phyloP scores from a whole-genome alignment of 768 basidiomycete species.

The Serendipita sp. region DNA sequence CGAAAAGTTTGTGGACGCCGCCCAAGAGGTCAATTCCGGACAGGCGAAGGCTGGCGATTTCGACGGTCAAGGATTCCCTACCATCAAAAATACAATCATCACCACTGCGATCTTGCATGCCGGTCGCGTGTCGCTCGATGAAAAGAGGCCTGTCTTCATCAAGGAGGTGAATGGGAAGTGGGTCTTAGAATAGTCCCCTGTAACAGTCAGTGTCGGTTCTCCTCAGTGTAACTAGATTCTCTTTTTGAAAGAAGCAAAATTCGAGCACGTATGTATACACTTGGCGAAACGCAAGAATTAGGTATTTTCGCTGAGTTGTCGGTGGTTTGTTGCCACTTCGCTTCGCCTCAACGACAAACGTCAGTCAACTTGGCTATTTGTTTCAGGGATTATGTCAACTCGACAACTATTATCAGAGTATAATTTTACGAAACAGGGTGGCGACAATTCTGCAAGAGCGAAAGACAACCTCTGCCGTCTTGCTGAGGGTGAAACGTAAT shows the following conservation, averaged over 20 bases:
- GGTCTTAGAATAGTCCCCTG: conserved; percentile 39
- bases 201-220: neutral
- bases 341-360: neutral
- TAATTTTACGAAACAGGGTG: too few relatives aligned
- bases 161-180: conserved; percentile 47
- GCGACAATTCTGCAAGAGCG: too few relatives aligned
- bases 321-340: neutral
- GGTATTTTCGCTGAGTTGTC: neutral
- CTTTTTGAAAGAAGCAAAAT: neutral
- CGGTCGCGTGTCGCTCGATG: conserved; percentile 77
- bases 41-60: conserved; percentile 50
- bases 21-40: conserved; percentile 61
- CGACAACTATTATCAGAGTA: too few relatives aligned
- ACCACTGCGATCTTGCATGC: conserved; percentile 83
- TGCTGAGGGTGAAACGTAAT: too few relatives aligned
- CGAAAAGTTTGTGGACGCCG: conserved; percentile 81
- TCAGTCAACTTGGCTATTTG: too few relatives aligned
- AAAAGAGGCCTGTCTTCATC: conserved; percentile 71
- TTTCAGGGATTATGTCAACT: too few relatives aligned
- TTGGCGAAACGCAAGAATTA: neutral
- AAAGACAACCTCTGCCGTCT: too few relatives aligned
- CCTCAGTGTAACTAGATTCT: neutral
- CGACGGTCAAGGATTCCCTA: conserved; percentile 68
- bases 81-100: conserved; percentile 74
- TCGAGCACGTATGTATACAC: neutral